These are phyloP conservation scores for Saturnispora dispora DNA, from an alignment of 805 yeast genomes.

Conservation along the genomic window DNA sequence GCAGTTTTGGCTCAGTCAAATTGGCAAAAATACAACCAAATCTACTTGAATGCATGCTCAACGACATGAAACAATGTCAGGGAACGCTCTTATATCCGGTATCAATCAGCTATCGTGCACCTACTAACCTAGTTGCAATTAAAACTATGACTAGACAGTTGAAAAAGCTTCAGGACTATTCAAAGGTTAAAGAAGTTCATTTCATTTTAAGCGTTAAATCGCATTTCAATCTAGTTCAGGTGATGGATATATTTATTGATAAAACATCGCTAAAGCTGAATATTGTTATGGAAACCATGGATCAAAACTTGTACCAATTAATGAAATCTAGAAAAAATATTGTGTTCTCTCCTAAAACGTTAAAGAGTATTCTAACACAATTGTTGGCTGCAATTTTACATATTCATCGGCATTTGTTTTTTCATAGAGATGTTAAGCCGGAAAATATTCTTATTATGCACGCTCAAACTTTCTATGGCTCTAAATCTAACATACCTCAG, in stretches of 20 bases:
- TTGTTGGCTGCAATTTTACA: constrained; percentile 70
- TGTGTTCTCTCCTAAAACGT: constrained; percentile 46
- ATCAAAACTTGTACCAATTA: constrained; percentile 69
- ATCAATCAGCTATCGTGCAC: constrained; percentile 9
- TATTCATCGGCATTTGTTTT: constrained; percentile 59
- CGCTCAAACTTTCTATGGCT: constrained; percentile 43
- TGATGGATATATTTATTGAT: constrained; percentile 76
- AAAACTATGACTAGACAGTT: constrained; percentile 63
- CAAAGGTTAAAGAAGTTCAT: constrained; percentile 54
- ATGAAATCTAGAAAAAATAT: constrained; percentile 51
- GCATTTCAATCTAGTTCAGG: constrained; percentile 63
- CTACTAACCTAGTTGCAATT: constrained; percentile 55
- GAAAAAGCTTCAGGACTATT: constrained; percentile 44
- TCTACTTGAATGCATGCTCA: constrained; percentile 9
- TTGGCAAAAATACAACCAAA: constrained; percentile 43
- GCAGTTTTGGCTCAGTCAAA: constrained; percentile 66
- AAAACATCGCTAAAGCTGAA: constrained; percentile 48
- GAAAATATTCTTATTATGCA: constrained; percentile 76
- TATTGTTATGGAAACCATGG: constrained; percentile 85
- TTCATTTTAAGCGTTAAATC: constrained; percentile 61
- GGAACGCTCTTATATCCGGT: constrained; percentile 46
- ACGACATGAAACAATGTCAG: constrained; percentile 19
- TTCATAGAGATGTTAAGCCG: constrained; percentile 90
- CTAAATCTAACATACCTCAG: constrained; percentile 31
- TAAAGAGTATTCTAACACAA: constrained; percentile 63